These are phyloP conservation scores for Coemansia erecta DNA, from an alignment of 192 early-diverging fungal species.

Conservation along the genomic window DNA sequence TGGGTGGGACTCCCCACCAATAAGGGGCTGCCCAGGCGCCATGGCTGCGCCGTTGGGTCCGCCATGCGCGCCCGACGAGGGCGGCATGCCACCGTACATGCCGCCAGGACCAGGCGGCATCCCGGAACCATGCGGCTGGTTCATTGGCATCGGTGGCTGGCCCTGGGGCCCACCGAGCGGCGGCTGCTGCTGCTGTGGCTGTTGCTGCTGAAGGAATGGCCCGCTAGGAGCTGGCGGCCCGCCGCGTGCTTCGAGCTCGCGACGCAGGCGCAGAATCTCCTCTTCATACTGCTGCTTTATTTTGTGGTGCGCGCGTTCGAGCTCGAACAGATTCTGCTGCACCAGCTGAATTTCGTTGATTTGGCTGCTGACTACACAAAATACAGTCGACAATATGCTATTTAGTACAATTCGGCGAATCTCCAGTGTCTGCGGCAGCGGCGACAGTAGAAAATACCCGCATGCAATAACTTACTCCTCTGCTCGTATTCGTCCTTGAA, in stretches of 20 bases:
- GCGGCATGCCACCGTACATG: conserved; percentile 47
- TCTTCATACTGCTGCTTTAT: conserved; percentile 87
- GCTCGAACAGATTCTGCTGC: conserved; percentile 73
- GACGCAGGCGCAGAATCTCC: conserved; percentile 76
- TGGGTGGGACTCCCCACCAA: conserved; percentile 34
- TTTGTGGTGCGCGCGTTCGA: conserved; percentile 76
- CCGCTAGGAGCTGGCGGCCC: conserved; percentile 53
- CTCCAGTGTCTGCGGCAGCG: not conserved
- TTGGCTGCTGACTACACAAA: conserved; percentile 64
- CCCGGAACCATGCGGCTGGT: conserved; percentile 27
- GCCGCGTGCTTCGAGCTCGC: conserved; percentile 77
- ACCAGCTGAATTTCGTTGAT: conserved; percentile 76
- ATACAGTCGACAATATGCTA: too few relatives aligned
- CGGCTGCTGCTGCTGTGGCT: conserved; percentile 55
- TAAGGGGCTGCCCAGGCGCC: conserved; percentile 33
- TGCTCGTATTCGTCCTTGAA: conserved; percentile 88
- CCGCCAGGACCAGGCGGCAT: conserved; percentile 40
- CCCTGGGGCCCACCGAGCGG: conserved; percentile 66
- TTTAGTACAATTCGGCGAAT: not conserved
- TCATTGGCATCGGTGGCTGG: conserved; percentile 51
- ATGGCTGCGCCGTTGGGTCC: conserved; percentile 38
- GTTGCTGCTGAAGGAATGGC: conserved; percentile 54
- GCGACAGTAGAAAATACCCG: not conserved
- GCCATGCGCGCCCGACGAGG: conserved; percentile 33
- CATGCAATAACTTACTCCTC: conserved; percentile 61